These are phyloP conservation scores for Penicillium sp. DNA, from an alignment of 2,329 filamentous ascomycete species.

Conservation along the genomic window DNA sequence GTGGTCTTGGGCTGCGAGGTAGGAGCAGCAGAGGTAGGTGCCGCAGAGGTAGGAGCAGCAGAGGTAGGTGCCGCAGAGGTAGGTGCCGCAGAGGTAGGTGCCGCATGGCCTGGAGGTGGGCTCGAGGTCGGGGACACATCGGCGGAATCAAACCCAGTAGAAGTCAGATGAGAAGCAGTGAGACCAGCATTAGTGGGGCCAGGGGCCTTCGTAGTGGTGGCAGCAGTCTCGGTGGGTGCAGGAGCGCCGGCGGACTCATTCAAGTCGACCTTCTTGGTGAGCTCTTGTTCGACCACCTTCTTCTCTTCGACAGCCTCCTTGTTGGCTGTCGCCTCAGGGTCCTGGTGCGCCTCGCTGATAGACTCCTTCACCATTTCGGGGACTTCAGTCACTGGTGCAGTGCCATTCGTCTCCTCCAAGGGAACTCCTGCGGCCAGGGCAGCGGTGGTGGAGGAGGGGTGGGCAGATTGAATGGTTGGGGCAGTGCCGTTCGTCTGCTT, in stretches of 20 bases:
- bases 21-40: conserved; percentile 13
- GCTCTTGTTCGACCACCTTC: conserved; percentile 70
- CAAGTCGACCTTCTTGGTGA: conserved; percentile 55
- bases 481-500: conserved; percentile 20
- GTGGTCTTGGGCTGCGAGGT: conserved; percentile 1
- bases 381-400: conserved; percentile 32
- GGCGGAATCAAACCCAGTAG: conserved; percentile 35
- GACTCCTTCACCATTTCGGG: conserved; percentile 50
- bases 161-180: conserved; percentile 36
- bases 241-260: conserved; percentile 41
- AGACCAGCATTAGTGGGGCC: conserved; percentile 4
- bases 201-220: conserved; percentile 40
- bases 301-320: conserved; percentile 72
- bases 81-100: conserved; percentile 9
- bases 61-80: conserved; percentile 4
- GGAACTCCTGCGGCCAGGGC: conserved; percentile 48
- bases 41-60: conserved; percentile 9
- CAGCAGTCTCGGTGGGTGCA: conserved; percentile 38
- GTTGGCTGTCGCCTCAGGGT: conserved; percentile 71
- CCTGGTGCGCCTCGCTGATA: conserved; percentile 53
- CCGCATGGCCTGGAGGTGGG: conserved; percentile 20
- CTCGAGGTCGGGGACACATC: conserved; percentile 30
- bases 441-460: conserved; percentile 49
- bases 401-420: conserved; percentile 32
- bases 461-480: conserved; percentile 51